Percentiles rank a stretch among this genome's conserved stretches.
phyloP scores from a whole-genome alignment of 1,284 basidiomycete genomes.

The Pseudozyma pruni region DNA sequence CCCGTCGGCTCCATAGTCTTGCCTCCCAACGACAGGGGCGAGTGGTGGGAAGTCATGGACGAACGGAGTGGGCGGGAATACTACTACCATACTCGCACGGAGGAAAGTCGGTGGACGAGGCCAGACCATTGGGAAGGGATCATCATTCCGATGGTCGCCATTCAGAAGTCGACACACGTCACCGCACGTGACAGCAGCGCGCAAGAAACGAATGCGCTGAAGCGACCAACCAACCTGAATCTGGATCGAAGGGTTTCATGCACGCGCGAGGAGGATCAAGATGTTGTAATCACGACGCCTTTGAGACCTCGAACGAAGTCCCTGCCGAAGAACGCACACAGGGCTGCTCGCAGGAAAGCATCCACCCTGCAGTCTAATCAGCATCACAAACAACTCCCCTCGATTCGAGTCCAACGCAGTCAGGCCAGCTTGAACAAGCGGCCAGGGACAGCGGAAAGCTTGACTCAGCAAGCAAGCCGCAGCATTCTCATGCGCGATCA shows the following conservation, averaged over 20 bases:
- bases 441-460: neutral
- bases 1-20: conserved; percentile 88
- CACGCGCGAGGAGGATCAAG: neutral
- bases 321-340: neutral
- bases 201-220: neutral
- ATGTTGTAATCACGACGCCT: neutral
- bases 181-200: neutral
- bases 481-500: conserved; percentile 18
- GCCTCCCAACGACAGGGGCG: conserved; percentile 83
- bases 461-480: neutral
- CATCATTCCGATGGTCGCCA: conserved; percentile 86
- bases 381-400: too few relatives aligned
- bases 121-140: conserved; percentile 77
- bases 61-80: conserved; percentile 82
- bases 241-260: too few relatives aligned
- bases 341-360: too few relatives aligned
- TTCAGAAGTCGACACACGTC: conserved; percentile 73
- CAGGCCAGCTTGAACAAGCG: neutral
- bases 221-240: too few relatives aligned
- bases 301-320: conserved; percentile 7
- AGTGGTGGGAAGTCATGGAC: conserved; percentile 94
- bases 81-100: conserved; percentile 89
- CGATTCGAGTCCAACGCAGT: too few relatives aligned
- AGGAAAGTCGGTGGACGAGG: conserved; percentile 87
- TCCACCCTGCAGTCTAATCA: too few relatives aligned